Conservation (phyloP, 2,329 filamentous ascomycete species). For the Beauveria australis region DNA sequence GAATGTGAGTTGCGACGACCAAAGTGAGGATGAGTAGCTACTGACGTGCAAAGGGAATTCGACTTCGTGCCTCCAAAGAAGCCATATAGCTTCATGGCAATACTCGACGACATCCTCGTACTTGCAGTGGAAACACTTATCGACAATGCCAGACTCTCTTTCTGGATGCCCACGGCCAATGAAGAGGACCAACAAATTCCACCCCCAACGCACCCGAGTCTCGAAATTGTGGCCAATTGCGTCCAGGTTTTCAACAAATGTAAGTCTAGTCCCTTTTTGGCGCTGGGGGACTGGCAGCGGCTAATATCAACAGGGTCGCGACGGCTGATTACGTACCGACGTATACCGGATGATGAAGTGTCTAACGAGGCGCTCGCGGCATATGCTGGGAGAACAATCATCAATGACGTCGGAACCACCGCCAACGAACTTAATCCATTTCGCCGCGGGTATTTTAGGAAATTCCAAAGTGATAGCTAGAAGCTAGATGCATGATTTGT, state of each 20-base stretch:
- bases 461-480: conserved; percentile 33
- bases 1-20: conserved; percentile 47
- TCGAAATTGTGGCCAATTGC: conserved; percentile 68
- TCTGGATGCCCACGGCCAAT: conserved; percentile 96
- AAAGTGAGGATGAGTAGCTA: background rate
- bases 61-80: conserved; percentile 80
- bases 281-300: background rate
- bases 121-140: conserved; percentile 75
- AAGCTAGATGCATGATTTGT: conserved; percentile 17
- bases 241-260: conserved; percentile 87
- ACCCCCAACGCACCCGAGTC: conserved; percentile 65
- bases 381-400: conserved; percentile 23
- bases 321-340: conserved; percentile 76
- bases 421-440: conserved; percentile 55
- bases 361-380: conserved; percentile 32
- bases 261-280: conserved; percentile 29
- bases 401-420: conserved; percentile 34
- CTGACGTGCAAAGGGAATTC: conserved; percentile 24
- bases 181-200: conserved; percentile 68
- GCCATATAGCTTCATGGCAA: conserved; percentile 83
- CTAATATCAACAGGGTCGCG: conserved; percentile 60
- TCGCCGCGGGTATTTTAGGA: conserved; percentile 49
- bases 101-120: conserved; percentile 81
- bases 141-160: conserved; percentile 69
- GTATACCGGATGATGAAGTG: conserved; percentile 54